Evolutionary conservation across 2,329 filamentous ascomycete genomes (phyloP), one percentile per base, ranked within the genome.

Genomic region (Teratosphaeria destructans): DNA sequence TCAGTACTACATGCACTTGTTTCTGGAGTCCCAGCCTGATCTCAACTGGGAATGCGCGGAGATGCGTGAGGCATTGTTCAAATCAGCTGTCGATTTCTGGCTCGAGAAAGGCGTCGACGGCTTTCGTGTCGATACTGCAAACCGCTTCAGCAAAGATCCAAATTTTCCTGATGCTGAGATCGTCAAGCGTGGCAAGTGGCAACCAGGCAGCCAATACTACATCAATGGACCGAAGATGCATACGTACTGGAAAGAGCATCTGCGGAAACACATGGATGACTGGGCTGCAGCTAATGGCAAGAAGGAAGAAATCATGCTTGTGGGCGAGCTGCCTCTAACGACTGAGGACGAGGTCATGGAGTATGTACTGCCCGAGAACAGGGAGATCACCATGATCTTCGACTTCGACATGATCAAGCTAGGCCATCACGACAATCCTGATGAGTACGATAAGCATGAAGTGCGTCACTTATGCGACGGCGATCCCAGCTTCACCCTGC

Each of bases 11-110:
- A 81, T 92, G 0, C 85, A 88, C 62, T 79, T 94, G 10, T 95
- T 90, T 71, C 85, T 86, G 5, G 81, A 81, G 5, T 84, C 89
- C 64, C 89, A 94, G 70, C 89, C 90, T 0, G 90, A 94, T 66
- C 78, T 94, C n/a, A 95, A 94, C 74, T 94, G 89, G 88, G 87
- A 93, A 68, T 88, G 87, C 60, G 78, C 79, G 0, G 83, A 81
- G 11, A 82, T 87, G 0, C 81, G 88, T 14, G 76, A 82, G 54
- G 89, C 88, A 1, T 84, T 92, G 8, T 88, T 90, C 71, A 79
- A 86, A 80, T 68, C 70, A 34, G 81, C 82, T 14, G 60, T 71
- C 7, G 62, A 64, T 32, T 94, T 92, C 71, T 94, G 90, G 90
- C 81, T 94, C 0, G 77, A 88, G 56, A 82, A 83, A 37, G 89